Evolutionary conservation across 2,329 filamentous ascomycete species (phyloP).

Genomic region (Aspergillus sergii): DNA sequence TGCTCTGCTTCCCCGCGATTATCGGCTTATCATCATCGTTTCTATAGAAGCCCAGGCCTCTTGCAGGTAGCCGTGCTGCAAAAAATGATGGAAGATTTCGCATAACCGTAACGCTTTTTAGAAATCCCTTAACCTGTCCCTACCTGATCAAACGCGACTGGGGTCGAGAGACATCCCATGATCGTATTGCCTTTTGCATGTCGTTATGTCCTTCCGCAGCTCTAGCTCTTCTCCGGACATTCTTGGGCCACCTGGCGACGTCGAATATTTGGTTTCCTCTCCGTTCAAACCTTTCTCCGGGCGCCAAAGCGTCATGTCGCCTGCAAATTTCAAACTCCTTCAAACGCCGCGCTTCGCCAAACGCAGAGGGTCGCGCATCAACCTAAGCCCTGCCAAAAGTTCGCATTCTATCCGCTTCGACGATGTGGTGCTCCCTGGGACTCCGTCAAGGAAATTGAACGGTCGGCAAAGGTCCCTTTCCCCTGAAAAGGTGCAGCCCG

Average conservation of each 20-base stretch:
- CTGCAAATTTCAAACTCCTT: conserved; percentile 34
- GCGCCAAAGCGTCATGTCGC: conserved; percentile 44
- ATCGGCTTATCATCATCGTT: neutral
- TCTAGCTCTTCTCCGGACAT: conserved; percentile 47
- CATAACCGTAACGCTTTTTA: neutral
- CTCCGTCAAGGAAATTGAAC: conserved; percentile 36
- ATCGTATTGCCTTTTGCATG: conserved; percentile 21
- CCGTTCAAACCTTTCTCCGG: conserved; percentile 42
- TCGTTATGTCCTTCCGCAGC: conserved; percentile 39
- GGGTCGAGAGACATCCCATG: conserved; percentile 8
- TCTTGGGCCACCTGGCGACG: conserved; percentile 45
- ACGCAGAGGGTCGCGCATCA: conserved; percentile 37
- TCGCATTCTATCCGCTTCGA: conserved; percentile 45
- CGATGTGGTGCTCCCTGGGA: conserved; percentile 45
- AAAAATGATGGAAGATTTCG: neutral
- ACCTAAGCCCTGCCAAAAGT: conserved; percentile 39
- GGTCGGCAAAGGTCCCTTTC: conserved; percentile 35
- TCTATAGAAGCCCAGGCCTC: neutral
- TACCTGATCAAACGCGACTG: conserved; percentile 14
- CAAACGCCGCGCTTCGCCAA: conserved; percentile 32
- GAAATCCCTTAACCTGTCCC: neutral
- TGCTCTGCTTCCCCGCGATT: conserved; percentile 11
- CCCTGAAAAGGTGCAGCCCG: conserved; percentile 40
- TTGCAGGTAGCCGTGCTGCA: neutral
- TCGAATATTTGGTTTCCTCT: conserved; percentile 46